Evolutionary conservation across 352 stramenopile species (phyloP), one percentile per base, ranked within the genome.

Genomic region (Globisporangium barbulae): DNA sequence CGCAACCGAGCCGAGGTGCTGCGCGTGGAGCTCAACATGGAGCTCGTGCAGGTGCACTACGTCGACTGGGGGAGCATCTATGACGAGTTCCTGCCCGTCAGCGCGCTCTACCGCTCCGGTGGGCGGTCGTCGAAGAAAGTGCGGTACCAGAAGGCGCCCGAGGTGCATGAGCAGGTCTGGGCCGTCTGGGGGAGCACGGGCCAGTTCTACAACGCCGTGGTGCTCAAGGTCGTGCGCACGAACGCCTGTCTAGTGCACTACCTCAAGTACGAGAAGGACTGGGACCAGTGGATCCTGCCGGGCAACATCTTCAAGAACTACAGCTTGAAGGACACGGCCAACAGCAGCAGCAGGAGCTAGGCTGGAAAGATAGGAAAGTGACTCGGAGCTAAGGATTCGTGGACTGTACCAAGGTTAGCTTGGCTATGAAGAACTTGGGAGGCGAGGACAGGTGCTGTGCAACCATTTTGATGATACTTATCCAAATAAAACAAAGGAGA

Each of bases 231-330:
- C 28, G 83, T 91, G 58, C 80, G 76, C 61, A 84, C 83, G 2
- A 90, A 91, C 59, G 81, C 83, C 6, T 90, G 81, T 64, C 75
- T 83, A 45, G 83, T 93, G 75, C 83, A 93, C 70, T 93, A 91
- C 61, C 72, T 91, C 64, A 91, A 93, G 75, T 91, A 84, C 57
- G 80, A 93, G 61, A 90, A 89, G 58, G 81, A 93, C 71, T 93
- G 83, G 83, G 81, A 93, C 73, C 83, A 93, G 61, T 93, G 83
- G 83, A 69, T 93, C 44, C 66, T 93, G 19, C 83, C 83, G 1
- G 79, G 81, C 44, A 83, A 91, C 63, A 93, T 93, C 42, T 93
- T 91, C 67, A 82, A 79, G 59, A 93, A 93, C 70, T 90, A 89
- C 44, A 68, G 62, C 47, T 39, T 68, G 22, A 68, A 68, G 21